These are phyloP conservation scores for Bidens hawaiensis DNA, from an alignment of 140 eudicot species.

Conservation along the genomic window DNA sequence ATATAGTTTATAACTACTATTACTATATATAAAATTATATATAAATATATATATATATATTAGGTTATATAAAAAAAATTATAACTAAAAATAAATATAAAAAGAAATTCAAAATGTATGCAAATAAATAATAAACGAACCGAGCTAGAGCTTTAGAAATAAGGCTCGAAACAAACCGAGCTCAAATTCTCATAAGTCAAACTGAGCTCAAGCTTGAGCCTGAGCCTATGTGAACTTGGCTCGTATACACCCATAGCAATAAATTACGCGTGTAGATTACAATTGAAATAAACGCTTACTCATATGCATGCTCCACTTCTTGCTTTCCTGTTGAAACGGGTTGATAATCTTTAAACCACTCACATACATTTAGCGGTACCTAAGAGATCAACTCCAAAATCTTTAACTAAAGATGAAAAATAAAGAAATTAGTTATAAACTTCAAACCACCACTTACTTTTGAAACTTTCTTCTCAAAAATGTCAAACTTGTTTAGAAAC, in stretches of 20 bases:
- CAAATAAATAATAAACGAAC: too few relatives aligned
- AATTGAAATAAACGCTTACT: conserved; percentile 46
- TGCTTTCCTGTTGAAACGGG: conserved; percentile 87
- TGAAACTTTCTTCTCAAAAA: conserved; percentile 88
- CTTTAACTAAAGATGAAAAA: neutral
- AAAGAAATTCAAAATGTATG: too few relatives aligned
- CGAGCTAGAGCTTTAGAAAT: too few relatives aligned
- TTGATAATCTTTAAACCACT: conserved; percentile 94
- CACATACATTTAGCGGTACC: conserved; percentile 83
- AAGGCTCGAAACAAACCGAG: too few relatives aligned
- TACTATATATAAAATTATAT: too few relatives aligned
- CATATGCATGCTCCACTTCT: conserved; percentile 93
- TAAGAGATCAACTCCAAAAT: conserved; percentile 20
- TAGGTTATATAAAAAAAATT: too few relatives aligned
- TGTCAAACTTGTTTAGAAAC: conserved; percentile 92
- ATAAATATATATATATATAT: too few relatives aligned
- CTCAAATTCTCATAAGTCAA: too few relatives aligned
- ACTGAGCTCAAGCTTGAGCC: too few relatives aligned
- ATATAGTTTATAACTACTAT: too few relatives aligned
- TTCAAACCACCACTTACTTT: conserved; percentile 50
- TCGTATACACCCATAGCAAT: neutral
- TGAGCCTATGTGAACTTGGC: too few relatives aligned
- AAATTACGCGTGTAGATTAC: neutral
- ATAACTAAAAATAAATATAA: too few relatives aligned
- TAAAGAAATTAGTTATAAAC: neutral